A percentile compares a stretch with the other conserved stretches of the same genome.
These are phyloP conservation scores for Calycina marina DNA, from an alignment of 2,329 filamentous ascomycete species.

Conservation along the genomic window DNA sequence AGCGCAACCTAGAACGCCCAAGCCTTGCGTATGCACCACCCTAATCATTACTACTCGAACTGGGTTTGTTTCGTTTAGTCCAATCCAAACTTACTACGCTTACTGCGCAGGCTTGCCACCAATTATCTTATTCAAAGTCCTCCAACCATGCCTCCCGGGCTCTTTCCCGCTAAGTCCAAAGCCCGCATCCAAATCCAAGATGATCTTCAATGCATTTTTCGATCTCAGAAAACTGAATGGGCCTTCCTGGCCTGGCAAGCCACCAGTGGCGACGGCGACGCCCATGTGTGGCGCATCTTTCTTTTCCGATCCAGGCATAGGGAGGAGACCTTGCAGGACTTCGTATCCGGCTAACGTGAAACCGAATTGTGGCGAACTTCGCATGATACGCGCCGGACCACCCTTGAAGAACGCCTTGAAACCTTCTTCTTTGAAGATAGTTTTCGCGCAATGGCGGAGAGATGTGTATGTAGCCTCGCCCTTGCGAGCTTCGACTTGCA, in stretches of 20 bases:
- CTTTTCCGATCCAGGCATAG: constrained; percentile 53
- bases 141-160: not conserved
- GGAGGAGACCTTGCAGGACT: constrained; percentile 67
- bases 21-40: too few relatives aligned
- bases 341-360: constrained; percentile 96
- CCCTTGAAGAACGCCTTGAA: constrained; percentile 98
- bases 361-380: constrained; percentile 92
- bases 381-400: constrained; percentile 83
- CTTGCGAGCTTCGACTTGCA: constrained; percentile 95
- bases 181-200: constrained; percentile 84
- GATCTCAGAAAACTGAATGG: constrained; percentile 49
- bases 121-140: not conserved
- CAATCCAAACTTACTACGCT: too few relatives aligned
- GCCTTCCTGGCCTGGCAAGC: constrained; percentile 17
- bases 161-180: constrained; percentile 46
- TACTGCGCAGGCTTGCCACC: not conserved
- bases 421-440: constrained; percentile 80
- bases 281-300: constrained; percentile 35
- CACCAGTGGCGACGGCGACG: constrained; percentile 42
- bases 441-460: constrained; percentile 70
- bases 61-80: too few relatives aligned
- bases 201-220: constrained; percentile 87
- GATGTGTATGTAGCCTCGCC: constrained; percentile 81
- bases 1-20: too few relatives aligned
- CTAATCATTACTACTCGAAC: too few relatives aligned